Evolutionary conservation across 2,329 filamentous ascomycete species (phyloP).

Genomic region (Aspergillus pseudotamarii): DNA sequence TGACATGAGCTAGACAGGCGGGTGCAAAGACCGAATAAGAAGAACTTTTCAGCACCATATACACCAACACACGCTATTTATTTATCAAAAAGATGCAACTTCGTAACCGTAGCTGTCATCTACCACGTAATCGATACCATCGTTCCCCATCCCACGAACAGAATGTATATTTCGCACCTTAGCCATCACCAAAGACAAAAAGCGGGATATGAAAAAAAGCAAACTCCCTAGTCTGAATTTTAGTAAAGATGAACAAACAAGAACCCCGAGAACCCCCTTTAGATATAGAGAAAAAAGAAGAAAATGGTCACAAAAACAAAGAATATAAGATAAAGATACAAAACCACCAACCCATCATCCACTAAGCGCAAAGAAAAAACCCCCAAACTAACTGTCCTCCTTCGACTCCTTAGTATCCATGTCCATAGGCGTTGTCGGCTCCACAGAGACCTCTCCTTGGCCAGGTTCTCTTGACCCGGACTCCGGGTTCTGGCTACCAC

Average conservation of each 20-base stretch:
- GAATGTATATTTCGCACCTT: background rate
- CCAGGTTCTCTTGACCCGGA: constrained; percentile 16
- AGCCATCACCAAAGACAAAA: background rate
- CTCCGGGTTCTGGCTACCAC: constrained; percentile 20
- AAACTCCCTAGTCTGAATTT: constrained; percentile 5
- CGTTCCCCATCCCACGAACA: background rate
- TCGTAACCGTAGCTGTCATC: background rate
- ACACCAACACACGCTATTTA: background rate
- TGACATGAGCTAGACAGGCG: background rate
- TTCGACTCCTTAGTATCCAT: constrained; percentile 40
- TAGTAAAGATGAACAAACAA: constrained; percentile 1
- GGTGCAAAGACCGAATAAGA: background rate
- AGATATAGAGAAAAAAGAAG: constrained; percentile 11
- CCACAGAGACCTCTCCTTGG: constrained; percentile 20
- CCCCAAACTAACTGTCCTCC: constrained; percentile 29
- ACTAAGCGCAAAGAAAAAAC: constrained; percentile 5
- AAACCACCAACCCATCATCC: background rate
- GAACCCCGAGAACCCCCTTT: background rate
- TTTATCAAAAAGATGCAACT: background rate
- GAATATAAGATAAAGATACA: constrained; percentile 2
- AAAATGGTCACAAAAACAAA: constrained; percentile 4
- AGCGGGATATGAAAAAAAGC: constrained; percentile 12
- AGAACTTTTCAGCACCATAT: background rate
- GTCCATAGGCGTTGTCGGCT: constrained; percentile 40
- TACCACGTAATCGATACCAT: background rate